Evolutionary conservation across 352 stramenopile species (phyloP).

Genomic region (Sclerospora graminicola): DNA sequence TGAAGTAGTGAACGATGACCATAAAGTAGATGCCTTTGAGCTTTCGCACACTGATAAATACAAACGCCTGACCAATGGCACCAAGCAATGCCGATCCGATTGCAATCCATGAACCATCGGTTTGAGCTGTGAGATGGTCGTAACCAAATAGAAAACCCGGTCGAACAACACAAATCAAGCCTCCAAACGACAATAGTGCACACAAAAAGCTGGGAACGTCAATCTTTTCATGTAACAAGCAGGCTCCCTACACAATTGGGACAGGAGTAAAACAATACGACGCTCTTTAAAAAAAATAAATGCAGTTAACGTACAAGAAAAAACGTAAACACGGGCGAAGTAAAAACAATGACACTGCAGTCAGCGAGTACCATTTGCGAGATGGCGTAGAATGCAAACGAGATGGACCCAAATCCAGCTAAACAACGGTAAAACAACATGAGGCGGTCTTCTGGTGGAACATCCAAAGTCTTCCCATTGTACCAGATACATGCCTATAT

Average conservation of each 20-base stretch:
- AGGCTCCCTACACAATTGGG: conserved; percentile 18
- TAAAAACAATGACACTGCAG: conserved; percentile 50
- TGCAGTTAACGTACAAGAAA: conserved; percentile 32
- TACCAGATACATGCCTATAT: conserved; percentile 26
- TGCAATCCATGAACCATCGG: conserved; percentile 37
- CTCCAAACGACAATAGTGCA: conserved; percentile 28
- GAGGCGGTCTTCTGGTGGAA: conserved; percentile 31
- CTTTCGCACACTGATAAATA: conserved; percentile 59
- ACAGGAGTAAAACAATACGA: neutral
- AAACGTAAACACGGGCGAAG: conserved; percentile 59
- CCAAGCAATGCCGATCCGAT: conserved; percentile 41
- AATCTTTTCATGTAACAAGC: conserved; percentile 32
- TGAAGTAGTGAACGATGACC: conserved; percentile 75
- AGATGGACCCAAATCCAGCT: conserved; percentile 56
- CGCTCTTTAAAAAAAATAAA: neutral
- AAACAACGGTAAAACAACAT: conserved; percentile 61
- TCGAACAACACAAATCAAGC: conserved; percentile 41
- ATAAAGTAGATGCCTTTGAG: conserved; percentile 41
- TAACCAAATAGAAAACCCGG: conserved; percentile 42
- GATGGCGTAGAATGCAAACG: conserved; percentile 63
- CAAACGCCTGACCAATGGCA: conserved; percentile 50
- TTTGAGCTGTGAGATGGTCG: conserved; percentile 24
- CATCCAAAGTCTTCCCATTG: conserved; percentile 35
- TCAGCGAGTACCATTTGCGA: conserved; percentile 75
- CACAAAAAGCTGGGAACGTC: conserved; percentile 29